Evolutionary conservation across 768 basidiomycete genomes (phyloP), one percentile per base, ranked within the genome.

Genomic region (Termitomyces heimii): DNA sequence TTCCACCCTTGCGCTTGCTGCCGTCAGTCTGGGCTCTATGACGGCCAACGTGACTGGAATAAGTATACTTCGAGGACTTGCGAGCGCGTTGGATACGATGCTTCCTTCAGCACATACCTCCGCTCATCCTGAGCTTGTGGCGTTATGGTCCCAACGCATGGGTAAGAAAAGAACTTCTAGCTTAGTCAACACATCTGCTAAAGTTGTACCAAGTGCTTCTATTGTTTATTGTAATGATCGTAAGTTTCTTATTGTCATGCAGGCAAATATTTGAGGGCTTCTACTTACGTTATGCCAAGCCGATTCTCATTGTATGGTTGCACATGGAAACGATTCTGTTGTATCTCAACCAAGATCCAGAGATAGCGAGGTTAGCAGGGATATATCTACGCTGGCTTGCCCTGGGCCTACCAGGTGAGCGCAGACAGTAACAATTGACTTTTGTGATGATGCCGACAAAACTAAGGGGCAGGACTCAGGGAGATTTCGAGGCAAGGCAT

Each of bases 41-140:
- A 87, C 86, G 0, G 83, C 82, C 10, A 81, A 78, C 54, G 83
- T 85, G 8, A 84, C 89, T 2, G 88, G 82, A 1, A 86, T 86
- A 61, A 87, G 85, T 62, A 85, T 95, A 52, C 73, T 94, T 8
- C 86, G 87, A 60, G 92, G 92, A 14, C 82, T 95, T 52, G 75
- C 82, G 16, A 89, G 87, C 46, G 85, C 92, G 1, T 81, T 98
- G n/a, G 96, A 98, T 69, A 94, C 94, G 0, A 80, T 98, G 63
- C 82, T 97, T 12, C 95, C 96, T 0, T 84, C 92, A 26, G 94
- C 96, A n/a, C 98, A 90, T 92, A 95, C 96, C 0, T 93, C 92
- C 1, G 66, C 83, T 1, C 83, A 86, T 28, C 95, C 94, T 0
- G 73, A 86, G 16, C 77, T 92, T 16, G 90, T 97, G 12, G 93